Evolutionary conservation across 495 filamentous ascomycete species (phyloP), one percentile per base, ranked within the genome.

Genomic region (Lophiostoma macrostomum): DNA sequence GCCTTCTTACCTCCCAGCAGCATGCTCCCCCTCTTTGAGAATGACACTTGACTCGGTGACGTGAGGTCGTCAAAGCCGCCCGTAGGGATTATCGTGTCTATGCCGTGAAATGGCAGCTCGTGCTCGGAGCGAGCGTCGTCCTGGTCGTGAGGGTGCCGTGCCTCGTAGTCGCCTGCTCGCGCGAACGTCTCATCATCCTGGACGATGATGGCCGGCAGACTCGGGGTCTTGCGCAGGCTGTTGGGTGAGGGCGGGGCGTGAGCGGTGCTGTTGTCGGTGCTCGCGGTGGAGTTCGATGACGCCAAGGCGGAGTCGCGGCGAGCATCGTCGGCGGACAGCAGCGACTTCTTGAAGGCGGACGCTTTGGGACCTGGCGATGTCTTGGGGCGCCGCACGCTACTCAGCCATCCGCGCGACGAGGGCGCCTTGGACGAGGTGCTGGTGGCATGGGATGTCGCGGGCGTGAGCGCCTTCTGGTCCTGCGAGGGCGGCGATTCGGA

Each of bases 1-100:
- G 73, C 66, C 71, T 75, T 60, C 68, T 75, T 69, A 43, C 73
- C 80, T 23, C 77, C 79, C 52, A 86, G 73, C 70, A 86, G 73
- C 61, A 87, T 70, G 63, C 81, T 85, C n/a, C 84, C 84, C 24
- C 80, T 71, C 42, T 76, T 79, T 7, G 80, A 83, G 51, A 85
- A 84, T 23, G 74, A 73, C 56, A 85, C 65, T 18, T 76, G 67
- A 41, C 73, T 74, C 16, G 72, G 64, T 12, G 63, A 58, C 6
- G 71, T 73, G 34, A 85, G 57, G 27, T 78, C 77, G 27, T 76
- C 79, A 27, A 84, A 70, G 23, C 66, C 68, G 0, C 71, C 71
- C 14, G 71, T 78, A 3, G 82, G 80, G 56, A 84, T 84, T 43
- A 77, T 72, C 36, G 81, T 67, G 24, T 73, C 66, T n/a, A 84